Conservation (phyloP, 2,329 filamentous ascomycete species). For the Xylaria sp. region DNA sequence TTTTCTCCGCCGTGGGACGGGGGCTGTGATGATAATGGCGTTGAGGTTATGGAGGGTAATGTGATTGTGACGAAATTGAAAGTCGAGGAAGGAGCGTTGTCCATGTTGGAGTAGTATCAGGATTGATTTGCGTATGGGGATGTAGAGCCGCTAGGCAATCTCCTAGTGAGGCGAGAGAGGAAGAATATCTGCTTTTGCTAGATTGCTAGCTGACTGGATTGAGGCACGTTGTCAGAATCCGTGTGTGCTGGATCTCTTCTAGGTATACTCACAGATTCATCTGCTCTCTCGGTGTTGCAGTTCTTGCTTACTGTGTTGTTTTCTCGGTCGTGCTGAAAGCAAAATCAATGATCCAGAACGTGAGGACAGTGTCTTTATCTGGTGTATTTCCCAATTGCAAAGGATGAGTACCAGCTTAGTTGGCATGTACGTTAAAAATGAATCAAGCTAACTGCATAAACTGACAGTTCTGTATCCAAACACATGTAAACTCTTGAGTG, state of each 20-base stretch:
- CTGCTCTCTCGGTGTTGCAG: background rate
- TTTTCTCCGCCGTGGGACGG: background rate
- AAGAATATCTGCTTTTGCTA: background rate
- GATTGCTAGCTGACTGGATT: background rate
- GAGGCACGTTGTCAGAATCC: background rate
- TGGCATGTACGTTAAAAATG: too few species aligned
- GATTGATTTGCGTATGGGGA: too few species aligned
- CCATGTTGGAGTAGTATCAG: background rate
- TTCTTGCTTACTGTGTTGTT: background rate
- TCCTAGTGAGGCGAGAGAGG: background rate
- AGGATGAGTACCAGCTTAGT: background rate
- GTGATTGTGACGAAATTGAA: background rate
- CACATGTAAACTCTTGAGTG: background rate
- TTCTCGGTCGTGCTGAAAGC: background rate
- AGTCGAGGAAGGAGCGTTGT: background rate
- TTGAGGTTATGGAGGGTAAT: background rate
- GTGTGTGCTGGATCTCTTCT: background rate
- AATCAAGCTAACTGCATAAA: too few species aligned
- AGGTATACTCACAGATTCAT: background rate
- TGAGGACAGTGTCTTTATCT: background rate
- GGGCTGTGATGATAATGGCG: background rate
- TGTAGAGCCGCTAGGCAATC: too few species aligned
- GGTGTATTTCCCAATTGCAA: background rate
- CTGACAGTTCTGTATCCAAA: background rate
- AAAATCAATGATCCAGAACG: background rate